phyloP scores from a whole-genome alignment of 192 early-diverging fungal genomes.

The Obelidium mucronatum region DNA sequence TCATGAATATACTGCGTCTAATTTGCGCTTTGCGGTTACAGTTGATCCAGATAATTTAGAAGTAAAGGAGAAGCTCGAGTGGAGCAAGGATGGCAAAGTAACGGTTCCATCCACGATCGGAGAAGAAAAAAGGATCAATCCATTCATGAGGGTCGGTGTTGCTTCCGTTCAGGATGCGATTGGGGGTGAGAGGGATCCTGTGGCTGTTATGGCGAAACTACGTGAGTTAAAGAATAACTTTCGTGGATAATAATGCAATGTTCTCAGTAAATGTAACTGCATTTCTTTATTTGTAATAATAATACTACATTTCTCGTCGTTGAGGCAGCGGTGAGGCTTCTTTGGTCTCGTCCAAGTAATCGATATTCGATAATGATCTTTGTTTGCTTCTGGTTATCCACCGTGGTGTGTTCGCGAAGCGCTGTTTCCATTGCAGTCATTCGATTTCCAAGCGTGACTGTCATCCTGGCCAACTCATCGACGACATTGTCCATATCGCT shows the following conservation, averaged over 20 bases:
- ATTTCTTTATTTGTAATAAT: too few species aligned
- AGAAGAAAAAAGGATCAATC: constrained; percentile 86
- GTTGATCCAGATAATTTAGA: constrained; percentile 82
- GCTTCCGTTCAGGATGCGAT: constrained; percentile 32
- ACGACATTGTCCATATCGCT: too few species aligned
- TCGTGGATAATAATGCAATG: background rate
- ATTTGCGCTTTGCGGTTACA: constrained; percentile 73
- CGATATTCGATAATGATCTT: too few species aligned
- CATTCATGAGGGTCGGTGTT: constrained; percentile 82
- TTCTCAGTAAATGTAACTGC: too few species aligned
- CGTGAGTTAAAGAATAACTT: constrained; percentile 82
- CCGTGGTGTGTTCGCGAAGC: too few species aligned
- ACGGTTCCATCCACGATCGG: constrained; percentile 92
- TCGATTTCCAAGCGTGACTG: too few species aligned
- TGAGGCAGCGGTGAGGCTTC: too few species aligned
- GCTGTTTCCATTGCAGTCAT: too few species aligned
- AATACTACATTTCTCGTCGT: too few species aligned
- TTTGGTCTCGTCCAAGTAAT: too few species aligned
- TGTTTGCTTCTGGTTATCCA: too few species aligned
- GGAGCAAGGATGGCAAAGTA: constrained; percentile 49
- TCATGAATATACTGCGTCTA: constrained; percentile 88
- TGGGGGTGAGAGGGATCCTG: constrained; percentile 13
- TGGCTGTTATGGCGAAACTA: constrained; percentile 78
- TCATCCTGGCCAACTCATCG: too few species aligned
- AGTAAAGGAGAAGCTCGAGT: constrained; percentile 70